phyloP scores from a whole-genome alignment of 2,329 filamentous ascomycete species.

The Clarireedia monteithiana region DNA sequence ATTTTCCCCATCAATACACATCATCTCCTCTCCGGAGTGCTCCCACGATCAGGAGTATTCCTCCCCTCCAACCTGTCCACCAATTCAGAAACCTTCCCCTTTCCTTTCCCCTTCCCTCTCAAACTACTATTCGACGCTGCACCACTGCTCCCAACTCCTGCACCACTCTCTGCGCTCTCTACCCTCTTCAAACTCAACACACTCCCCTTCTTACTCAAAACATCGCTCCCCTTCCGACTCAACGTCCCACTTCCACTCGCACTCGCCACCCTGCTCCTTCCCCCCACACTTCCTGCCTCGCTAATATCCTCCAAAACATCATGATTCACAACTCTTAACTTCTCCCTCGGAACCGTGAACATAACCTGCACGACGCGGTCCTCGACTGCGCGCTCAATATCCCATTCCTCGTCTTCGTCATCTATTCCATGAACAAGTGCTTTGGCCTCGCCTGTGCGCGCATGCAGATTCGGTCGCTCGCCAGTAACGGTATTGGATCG shows the following conservation, averaged over 20 bases:
- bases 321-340: constrained; percentile 82
- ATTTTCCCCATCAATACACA: no score
- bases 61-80: constrained; percentile 23
- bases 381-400: constrained; percentile 67
- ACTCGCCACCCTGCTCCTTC: constrained; percentile 20
- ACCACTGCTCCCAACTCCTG: background rate
- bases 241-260: constrained; percentile 10
- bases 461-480: background rate
- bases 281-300: constrained; percentile 30
- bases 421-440: constrained; percentile 15
- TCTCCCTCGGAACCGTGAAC: constrained; percentile 87
- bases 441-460: background rate
- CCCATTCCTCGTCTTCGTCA: constrained; percentile 51
- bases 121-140: background rate
- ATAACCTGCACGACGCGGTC: constrained; percentile 71
- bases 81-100: constrained; percentile 22
- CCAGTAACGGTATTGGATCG: constrained; percentile 20
- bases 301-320: constrained; percentile 44
- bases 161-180: constrained; percentile 3
- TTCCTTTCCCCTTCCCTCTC: constrained; percentile 13
- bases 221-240: constrained; percentile 2
- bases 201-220: constrained; percentile 6
- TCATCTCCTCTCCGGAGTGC: background rate
- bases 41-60: constrained; percentile 17
- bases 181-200: background rate